These are phyloP conservation scores for Ophiocordyceps camponoti-leonardi DNA, from an alignment of 2,329 filamentous ascomycete genomes.

Conservation along the genomic window DNA sequence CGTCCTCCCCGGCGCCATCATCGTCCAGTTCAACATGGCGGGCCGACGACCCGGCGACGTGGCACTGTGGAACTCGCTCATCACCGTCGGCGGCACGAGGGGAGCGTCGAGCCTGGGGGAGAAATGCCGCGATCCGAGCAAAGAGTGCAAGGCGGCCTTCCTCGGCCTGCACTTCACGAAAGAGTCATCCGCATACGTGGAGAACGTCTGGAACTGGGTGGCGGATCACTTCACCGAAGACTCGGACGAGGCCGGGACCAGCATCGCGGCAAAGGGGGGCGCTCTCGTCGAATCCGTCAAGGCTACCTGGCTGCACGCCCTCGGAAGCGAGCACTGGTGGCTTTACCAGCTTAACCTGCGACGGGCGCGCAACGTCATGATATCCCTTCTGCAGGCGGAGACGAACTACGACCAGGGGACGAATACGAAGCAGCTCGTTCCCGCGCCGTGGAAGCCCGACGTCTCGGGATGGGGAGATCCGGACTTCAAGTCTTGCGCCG, in stretches of 20 bases:
- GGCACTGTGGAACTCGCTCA: constrained; percentile 28
- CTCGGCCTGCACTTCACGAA: constrained; percentile 29
- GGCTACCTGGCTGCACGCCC: constrained; percentile 29
- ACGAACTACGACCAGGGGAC: constrained; percentile 24
- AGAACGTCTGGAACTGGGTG: constrained; percentile 20
- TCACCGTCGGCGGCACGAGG: constrained; percentile 26
- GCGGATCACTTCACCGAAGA: constrained; percentile 30
- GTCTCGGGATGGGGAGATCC: constrained; percentile 21
- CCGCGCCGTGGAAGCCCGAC: constrained; percentile 21
- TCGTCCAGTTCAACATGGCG: constrained; percentile 33
- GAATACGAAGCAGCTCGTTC: constrained; percentile 16
- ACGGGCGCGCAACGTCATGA: constrained; percentile 29
- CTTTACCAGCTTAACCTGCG: constrained; percentile 40
- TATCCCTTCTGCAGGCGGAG: constrained; percentile 34
- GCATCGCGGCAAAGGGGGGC: constrained; percentile 31
- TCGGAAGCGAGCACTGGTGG: constrained; percentile 37
- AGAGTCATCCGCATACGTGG: constrained; percentile 7
- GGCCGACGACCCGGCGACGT: constrained; percentile 28
- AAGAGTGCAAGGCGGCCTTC: constrained; percentile 27
- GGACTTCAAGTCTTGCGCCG: constrained; percentile 21
- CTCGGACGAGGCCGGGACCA: constrained; percentile 26
- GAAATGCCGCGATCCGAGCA: constrained; percentile 15
- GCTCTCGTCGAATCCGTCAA: constrained; percentile 26
- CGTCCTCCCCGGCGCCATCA: constrained; percentile 18
- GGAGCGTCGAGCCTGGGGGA: constrained; percentile 18